Evolutionary conservation across 78 protist genomes (phyloP), one percentile per base, ranked within the genome.

Genomic region (Chrysochromulina parva): DNA sequence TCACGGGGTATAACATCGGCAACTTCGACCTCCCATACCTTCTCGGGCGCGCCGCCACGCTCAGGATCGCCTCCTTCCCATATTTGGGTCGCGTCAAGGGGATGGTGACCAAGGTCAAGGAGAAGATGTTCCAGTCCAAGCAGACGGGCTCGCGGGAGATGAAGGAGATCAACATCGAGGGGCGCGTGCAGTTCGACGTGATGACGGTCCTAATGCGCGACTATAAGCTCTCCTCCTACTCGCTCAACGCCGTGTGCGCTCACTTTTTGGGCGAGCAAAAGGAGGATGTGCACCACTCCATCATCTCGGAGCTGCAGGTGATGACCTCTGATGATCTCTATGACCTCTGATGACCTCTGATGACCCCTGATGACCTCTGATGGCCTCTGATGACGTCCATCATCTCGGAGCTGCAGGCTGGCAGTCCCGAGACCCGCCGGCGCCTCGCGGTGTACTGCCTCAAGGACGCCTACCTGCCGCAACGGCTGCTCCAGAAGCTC

Each of bases 1-100:
- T 98, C 73, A 98, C 98, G 19, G 94, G 99, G 26, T 99, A 99
- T 95, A 99, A 99, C 96, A 98, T 97, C 57, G 90, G 59, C 88
- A 96, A 97, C 89, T 99, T 99, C 93, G 99, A 99, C 89, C 50
- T 99, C 20, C 99, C 99, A 0, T 99, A 98, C 91, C 94, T 99
- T 26, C 86, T 98, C 62, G 88, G 94, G 66, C 96, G 99, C 26
- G 98, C 99, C 24, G 47, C 78, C 24, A 53, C 90, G 38, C 94
- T 98, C 11, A 78, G 92, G 55, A 38, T 65, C 26, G n/a, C 28
- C 89, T 92, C 28, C 47, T 78, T 78, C 86, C 86, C 90, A 9
- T 58, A 9, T 4, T n/a, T 90, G 38, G 93, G 93, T 22, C 60
- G 93, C 48, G n/a, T 71, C 65, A 54, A 24, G 55, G 67, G 48